Evolutionary conservation across 352 stramenopile genomes (phyloP), one percentile per base, ranked within the genome.

Genomic region (Globisporangium paddicum): DNA sequence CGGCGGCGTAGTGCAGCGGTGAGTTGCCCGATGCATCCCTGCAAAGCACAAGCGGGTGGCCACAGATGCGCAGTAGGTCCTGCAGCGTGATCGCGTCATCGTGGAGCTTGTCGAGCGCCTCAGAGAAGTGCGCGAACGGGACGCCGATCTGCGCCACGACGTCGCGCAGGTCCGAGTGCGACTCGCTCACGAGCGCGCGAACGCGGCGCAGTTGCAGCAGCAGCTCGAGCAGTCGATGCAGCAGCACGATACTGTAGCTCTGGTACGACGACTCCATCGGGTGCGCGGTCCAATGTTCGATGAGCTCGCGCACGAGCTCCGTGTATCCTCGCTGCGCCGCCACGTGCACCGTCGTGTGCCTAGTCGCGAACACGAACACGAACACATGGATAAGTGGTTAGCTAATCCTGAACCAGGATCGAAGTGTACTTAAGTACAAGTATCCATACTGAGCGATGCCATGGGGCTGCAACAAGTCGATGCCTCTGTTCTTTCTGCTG

Each of bases 291-390:
- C 83, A 90, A 40, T 85, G 73, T 19, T 38, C 49, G 0, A 93
- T 62, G n/a, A 93, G 63, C 40, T 88, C 75, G 8, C 60, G 62
- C n/a, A 73, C 68, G 11, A 93, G 67, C 19, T 86, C 72, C 5
- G 72, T 75, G 58, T 93, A 93, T 28, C 83, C 83, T n/a, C 83
- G 73, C 59, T 93, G 83, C 11, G 79, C 72, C 5, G 79, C 79
- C 0, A 74, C 81, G 41, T 91, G 83, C 18, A 73, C 66, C 6
- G 65, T 75, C 0, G 79, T 90, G 42, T 77, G 70, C 42, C 79
- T 86, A 65, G 25, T 21, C n/a, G 26, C 6, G 9, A 28, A n/a
- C 46, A 21, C 23, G 3, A n/a, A n/a, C n/a, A n/a, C n/a, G n/a
- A n/a, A n/a, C n/a, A n/a, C 19, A n/a, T 23, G 45, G 13, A 25